Base-by-base conservation (phyloP, 2,329 filamentous ascomycete species). In the Orbilia ellipsospora region DNA sequence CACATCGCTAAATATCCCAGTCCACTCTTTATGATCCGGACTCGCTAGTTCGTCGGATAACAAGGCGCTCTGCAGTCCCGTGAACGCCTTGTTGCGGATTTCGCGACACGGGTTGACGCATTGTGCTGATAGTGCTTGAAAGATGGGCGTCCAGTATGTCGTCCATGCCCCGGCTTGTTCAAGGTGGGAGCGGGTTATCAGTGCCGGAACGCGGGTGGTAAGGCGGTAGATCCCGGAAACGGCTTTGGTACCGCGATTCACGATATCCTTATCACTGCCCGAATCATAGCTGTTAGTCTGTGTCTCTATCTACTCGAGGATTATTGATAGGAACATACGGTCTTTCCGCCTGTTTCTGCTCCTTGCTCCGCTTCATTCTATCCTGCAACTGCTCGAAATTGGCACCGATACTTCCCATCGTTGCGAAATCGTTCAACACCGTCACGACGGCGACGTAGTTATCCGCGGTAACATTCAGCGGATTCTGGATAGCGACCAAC, bases 121-220 rank as follows among this genome's bases (percentile, higher is more conserved):
- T 83, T 99, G 95, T 3, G 89, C 89, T 2, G 92, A 95, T 16
- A 99, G 84, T 4, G 93, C 92, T 79, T 93, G 89, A 83, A 99
- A 95, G 26, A 99, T 93, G 1, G 94, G 95, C 13, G 94, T 90
- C 95, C 95, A 99, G 82, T 99, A 99, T 7, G 95, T 93, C 60
- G 93, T 93, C 95, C 95, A 99, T 13, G 95, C 95, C 44, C 97
- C 92, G 73, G 87, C 92, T 73, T 88, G 90, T 81, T 97, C 95
- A 1, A 98, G 88, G 80, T 97, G 94, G 20, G 94, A 97, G 81
- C 97, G 92, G 80, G 93, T 88, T 85, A 99, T 97, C 42, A 98
- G 87, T 63, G 90, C 87, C 1, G 94, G 93, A 23, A 96, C 93
- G 48, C 93, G 89, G 63, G 86, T 86, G 0, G 93, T 96, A 83